Percentiles rank a stretch among this genome's conserved stretches.
These are phyloP conservation scores for Edaphochlamys debaryana DNA, from an alignment of 139 green algal genomes.

Conservation along the genomic window DNA sequence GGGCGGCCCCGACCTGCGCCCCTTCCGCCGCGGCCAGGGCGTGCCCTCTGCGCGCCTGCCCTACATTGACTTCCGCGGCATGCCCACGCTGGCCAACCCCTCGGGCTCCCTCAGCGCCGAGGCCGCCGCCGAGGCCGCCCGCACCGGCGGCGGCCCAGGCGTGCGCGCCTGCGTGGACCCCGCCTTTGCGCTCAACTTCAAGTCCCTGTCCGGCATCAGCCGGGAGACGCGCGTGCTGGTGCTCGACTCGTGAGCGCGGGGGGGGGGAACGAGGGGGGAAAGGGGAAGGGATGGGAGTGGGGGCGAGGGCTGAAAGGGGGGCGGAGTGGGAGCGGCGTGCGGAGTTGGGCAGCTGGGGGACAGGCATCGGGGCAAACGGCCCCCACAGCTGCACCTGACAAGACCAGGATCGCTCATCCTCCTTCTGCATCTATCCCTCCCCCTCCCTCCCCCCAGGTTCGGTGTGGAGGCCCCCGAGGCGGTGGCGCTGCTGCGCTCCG, in stretches of 20 bases:
- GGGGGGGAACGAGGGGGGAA: not conserved
- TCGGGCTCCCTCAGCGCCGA: not conserved
- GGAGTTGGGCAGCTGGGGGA: not conserved
- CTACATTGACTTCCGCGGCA: conserved; percentile 19
- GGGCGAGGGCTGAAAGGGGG: not conserved
- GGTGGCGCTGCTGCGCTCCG: conserved; percentile 16
- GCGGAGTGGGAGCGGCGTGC: too few species aligned
- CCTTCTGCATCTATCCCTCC: too few species aligned
- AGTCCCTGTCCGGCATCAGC: not conserved
- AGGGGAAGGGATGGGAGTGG: too few species aligned
- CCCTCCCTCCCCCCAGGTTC: not conserved
- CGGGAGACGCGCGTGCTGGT: conserved; percentile 14
- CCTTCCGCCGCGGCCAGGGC: conserved; percentile 31
- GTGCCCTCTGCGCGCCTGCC: not conserved
- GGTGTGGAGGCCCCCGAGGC: conserved; percentile 29
- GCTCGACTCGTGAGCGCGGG: conserved; percentile 16
- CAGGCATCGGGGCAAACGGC: too few species aligned
- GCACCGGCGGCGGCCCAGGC: not conserved
- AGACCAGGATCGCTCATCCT: too few species aligned
- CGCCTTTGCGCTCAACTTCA: not conserved
- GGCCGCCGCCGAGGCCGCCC: not conserved
- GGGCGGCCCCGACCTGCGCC: conserved; percentile 24
- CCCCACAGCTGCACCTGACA: too few species aligned
- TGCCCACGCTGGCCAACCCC: conserved; percentile 10
- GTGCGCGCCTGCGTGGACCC: conserved; percentile 12